These are phyloP conservation scores for Forsythia viridissima DNA, from an alignment of 257 asterid species.

Conservation along the genomic window DNA sequence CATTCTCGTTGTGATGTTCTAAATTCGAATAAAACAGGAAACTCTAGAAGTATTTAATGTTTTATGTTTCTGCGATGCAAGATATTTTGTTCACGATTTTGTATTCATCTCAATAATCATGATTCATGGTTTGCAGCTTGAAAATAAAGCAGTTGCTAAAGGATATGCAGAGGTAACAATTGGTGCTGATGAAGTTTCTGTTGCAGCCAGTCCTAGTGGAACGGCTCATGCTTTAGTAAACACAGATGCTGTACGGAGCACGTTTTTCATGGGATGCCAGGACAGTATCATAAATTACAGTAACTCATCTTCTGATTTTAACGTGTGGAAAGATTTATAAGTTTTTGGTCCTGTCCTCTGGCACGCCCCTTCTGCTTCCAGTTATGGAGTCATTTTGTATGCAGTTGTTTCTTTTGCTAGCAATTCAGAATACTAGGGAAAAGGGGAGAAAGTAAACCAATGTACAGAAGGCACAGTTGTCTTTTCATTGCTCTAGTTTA, in stretches of 20 bases:
- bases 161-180: slow-evolving; percentile 73
- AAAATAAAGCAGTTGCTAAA: slow-evolving; percentile 43
- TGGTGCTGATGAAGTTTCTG: slow-evolving; percentile 78
- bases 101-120: slow-evolving; percentile 6
- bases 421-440: slow-evolving; percentile 15
- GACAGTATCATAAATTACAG: slow-evolving; percentile 53
- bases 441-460: slow-evolving; percentile 1
- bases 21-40: not conserved
- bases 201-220: slow-evolving; percentile 73
- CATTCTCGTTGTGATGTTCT: not conserved
- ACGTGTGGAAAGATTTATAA: slow-evolving; percentile 78
- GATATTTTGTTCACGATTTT: not conserved
- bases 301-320: slow-evolving; percentile 64
- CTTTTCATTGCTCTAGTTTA: not conserved
- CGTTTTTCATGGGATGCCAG: slow-evolving; percentile 87
- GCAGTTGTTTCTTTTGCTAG: slow-evolving; percentile 15
- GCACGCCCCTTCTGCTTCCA: not conserved
- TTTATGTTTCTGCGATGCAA: slow-evolving; percentile 5
- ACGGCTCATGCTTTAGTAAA: slow-evolving; percentile 86
- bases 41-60: not conserved
- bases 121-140: slow-evolving; percentile 56
- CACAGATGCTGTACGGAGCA: slow-evolving; percentile 47
- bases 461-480: slow-evolving; percentile 29
- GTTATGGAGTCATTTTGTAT: not conserved
- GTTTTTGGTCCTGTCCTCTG: not conserved